Base-by-base conservation (phyloP, 108 stramenopile genomes). In the Pseudonitzschia multistriata region DNA sequence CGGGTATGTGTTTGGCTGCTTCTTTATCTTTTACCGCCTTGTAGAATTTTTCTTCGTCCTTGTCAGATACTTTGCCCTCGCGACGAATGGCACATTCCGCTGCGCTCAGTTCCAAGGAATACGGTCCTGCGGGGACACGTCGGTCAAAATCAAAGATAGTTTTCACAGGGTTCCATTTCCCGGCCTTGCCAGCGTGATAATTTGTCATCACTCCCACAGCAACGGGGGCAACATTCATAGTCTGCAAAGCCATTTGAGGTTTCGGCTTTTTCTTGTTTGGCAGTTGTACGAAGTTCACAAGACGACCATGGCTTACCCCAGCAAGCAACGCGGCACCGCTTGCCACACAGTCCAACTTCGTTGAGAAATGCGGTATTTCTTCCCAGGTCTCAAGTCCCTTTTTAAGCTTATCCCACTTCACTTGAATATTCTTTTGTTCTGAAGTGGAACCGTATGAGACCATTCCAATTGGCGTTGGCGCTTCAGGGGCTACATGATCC, bases 91-190 rank as follows among this genome's bases (percentile, higher is more conserved):
- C 90, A 72, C 93, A 88, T 72, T 89, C 87, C 3, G 89, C 87
- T 10, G 93, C 93, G 6, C 73, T 81, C 29, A 91, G 76, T 19
- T 94, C 93, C 33, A 94, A 79, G 13, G 74, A 68, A 59, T 89
- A 91, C 7, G 93, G 93, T 34, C 93, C 93, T 13, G 93, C 93
- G 17, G 93, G 93, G 29, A 94, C 87, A n/a, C 93, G 87, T 34
- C 90, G 83, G 83, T 94, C 93, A 73, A 91, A 94, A 48, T 94
- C 93, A 74, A 94, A 94, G 24, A 94, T 80, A 3, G 84, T 81
- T 66, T 94, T 94, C 37, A 87, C 81, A 0, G 81, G 83, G 15
- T 76, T 79, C 89, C 89, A 90, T 47, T 79, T 79, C 19, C 57
- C 57, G 27, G 68, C 34, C 5, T 73, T 25, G 4, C 85, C 86